Conservation (phyloP, 768 basidiomycete species). For the Leccinum uliginosum region DNA sequence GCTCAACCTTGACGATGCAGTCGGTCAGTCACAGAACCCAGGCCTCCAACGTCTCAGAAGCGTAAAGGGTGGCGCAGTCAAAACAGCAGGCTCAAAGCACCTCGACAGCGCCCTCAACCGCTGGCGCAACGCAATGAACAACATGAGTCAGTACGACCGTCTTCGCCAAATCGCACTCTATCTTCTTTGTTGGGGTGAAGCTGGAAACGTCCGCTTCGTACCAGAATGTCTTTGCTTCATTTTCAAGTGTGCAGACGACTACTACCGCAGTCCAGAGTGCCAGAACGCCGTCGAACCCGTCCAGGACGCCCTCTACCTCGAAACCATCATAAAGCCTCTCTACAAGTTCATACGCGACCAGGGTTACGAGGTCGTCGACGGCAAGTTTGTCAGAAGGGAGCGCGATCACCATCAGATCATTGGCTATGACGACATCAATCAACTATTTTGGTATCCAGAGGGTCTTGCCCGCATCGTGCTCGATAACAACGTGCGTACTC, state of each 20-base stretch:
- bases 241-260: constrained; percentile 99
- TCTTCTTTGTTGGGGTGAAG: constrained; percentile 98
- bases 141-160: constrained; percentile 98
- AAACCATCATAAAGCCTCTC: constrained; percentile 87
- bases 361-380: constrained; percentile 92
- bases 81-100: constrained; percentile 63
- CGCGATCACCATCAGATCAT: constrained; percentile 94
- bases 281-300: constrained; percentile 92
- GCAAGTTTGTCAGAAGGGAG: constrained; percentile 91
- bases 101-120: constrained; percentile 91
- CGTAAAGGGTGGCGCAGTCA: constrained; percentile 57
- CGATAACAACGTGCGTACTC: constrained; percentile 65
- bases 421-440: constrained; percentile 99
- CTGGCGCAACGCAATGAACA: constrained; percentile 98
- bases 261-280: constrained; percentile 97
- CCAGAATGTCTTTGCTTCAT: constrained; percentile 98
- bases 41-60: constrained; percentile 86
- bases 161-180: constrained; percentile 94
- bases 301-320: constrained; percentile 90
- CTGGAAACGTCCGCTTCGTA: constrained; percentile 93
- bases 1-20: constrained; percentile 97
- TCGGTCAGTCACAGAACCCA: constrained; percentile 91
- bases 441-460: constrained; percentile 99
- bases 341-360: constrained; percentile 97
- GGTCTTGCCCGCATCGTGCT: constrained; percentile 91